Percentiles rank a stretch among this genome's conserved stretches.
Conservation (phyloP, 2,329 filamentous ascomycete species). For the Colletotrichum chlorophyti region DNA sequence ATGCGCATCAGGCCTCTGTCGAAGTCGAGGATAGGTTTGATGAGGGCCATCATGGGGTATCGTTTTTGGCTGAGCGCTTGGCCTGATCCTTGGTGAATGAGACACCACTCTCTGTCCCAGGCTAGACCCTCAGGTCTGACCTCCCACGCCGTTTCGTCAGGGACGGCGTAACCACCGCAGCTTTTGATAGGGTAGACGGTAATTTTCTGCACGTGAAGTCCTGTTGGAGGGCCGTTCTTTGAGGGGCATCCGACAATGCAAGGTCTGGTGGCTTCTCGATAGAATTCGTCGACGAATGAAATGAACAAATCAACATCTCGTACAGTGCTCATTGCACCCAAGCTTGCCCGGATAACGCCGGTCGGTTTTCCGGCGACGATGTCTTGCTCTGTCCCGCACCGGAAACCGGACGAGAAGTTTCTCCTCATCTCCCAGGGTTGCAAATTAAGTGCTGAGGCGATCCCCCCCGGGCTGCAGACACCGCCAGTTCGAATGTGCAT, state of each 20-base stretch:
- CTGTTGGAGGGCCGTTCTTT: neutral
- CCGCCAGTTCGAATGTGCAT: conserved; percentile 90
- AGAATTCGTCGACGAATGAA: conserved; percentile 75
- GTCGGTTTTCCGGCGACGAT: conserved; percentile 85
- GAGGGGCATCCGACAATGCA: neutral
- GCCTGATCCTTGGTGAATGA: conserved; percentile 86
- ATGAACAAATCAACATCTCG: conserved; percentile 77
- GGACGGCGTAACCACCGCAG: conserved; percentile 80
- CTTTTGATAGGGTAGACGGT: conserved; percentile 94
- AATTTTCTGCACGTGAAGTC: conserved; percentile 62
- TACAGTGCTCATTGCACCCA: conserved; percentile 88
- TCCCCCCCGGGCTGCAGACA: conserved; percentile 89
- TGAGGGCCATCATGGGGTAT: conserved; percentile 85
- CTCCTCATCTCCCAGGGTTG: conserved; percentile 81
- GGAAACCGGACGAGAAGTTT: conserved; percentile 85
- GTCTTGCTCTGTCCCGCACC: conserved; percentile 85
- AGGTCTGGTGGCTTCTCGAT: conserved; percentile 39
- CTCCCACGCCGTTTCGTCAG: conserved; percentile 71
- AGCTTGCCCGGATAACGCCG: conserved; percentile 82
- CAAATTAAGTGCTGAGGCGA: conserved; percentile 75
- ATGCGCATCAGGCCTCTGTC: conserved; percentile 70
- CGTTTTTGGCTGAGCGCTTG: conserved; percentile 88
- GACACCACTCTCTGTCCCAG: conserved; percentile 97
- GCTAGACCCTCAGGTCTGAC: conserved; percentile 82
- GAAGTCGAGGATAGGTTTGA: conserved; percentile 79